Conservation (phyloP, 139 green algal species). For the Auxenochlorella pyrenoidosa region DNA sequence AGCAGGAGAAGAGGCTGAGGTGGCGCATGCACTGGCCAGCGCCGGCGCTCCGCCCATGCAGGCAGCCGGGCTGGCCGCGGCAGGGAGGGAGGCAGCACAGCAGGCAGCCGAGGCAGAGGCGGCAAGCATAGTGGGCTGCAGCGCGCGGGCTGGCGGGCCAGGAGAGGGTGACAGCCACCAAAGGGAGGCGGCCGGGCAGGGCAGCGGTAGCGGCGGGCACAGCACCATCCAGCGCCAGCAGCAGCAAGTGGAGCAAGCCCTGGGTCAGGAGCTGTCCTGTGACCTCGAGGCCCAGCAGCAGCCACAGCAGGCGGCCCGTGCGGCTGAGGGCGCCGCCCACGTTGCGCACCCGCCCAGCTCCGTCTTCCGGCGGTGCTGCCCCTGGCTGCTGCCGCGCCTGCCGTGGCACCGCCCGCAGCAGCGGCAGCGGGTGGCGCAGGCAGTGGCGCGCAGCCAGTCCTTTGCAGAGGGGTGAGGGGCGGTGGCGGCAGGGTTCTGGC, state of each 20-base stretch:
- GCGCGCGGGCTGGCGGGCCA: not conserved
- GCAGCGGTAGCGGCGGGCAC: not conserved
- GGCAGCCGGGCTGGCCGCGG: not conserved
- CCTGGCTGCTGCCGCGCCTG: not conserved
- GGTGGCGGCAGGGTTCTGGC: too few species aligned
- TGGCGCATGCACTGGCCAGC: not conserved
- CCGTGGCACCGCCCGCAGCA: not conserved
- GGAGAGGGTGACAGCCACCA: too few species aligned
- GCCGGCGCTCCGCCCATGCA: not conserved
- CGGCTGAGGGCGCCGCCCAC: not conserved
- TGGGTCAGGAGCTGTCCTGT: not conserved
- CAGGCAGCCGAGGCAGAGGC: not conserved
- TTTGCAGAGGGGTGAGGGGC: not conserved
- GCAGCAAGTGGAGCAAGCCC: not conserved
- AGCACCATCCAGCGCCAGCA: not conserved
- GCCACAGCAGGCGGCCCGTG: not conserved
- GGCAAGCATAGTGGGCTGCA: not conserved
- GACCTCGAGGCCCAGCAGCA: slow-evolving; percentile 12
- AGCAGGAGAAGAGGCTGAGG: not conserved
- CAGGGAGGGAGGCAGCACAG: not conserved
- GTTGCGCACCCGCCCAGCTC: not conserved
- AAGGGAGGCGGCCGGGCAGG: too few species aligned
- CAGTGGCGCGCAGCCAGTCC: not conserved
- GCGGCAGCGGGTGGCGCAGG: too few species aligned
- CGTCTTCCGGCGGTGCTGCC: slow-evolving; percentile 24